Conservation (phyloP, 176 grass and related monocot genomes). For the Carex littledalei region DNA sequence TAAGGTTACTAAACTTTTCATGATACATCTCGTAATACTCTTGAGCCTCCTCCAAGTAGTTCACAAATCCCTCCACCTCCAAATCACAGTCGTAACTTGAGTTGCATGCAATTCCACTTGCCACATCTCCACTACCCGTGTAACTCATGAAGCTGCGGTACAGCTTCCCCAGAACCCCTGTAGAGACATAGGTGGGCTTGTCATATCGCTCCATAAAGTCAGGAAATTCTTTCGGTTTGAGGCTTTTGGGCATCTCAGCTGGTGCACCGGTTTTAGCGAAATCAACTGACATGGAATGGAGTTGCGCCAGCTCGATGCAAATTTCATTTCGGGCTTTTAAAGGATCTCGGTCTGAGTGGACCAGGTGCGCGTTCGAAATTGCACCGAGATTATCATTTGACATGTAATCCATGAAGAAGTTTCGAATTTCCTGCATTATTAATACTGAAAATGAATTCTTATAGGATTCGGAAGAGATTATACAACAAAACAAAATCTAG, state of each 20-base stretch:
- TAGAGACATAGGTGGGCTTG: constrained; percentile 48
- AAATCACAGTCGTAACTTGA: constrained; percentile 50
- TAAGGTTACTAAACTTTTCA: constrained; percentile 62
- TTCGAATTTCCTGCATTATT: constrained; percentile 82
- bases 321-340: constrained; percentile 59
- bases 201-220: constrained; percentile 92
- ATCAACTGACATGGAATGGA: constrained; percentile 92
- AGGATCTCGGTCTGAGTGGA: constrained; percentile 59
- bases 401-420: constrained; percentile 90
- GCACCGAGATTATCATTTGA: constrained; percentile 60
- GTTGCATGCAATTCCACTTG: background rate
- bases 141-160: constrained; percentile 35
- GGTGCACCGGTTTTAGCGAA: constrained; percentile 84
- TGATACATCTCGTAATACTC: constrained; percentile 46
- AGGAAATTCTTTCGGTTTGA: constrained; percentile 66
- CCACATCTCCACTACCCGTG: constrained; percentile 14
- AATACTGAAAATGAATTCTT: constrained; percentile 10
- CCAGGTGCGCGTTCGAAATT: constrained; percentile 75
- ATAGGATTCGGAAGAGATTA: background rate
- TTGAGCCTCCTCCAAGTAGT: constrained; percentile 47
- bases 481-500: background rate
- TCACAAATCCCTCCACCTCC: constrained; percentile 45
- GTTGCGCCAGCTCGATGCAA: constrained; percentile 65
- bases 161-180: constrained; percentile 60
- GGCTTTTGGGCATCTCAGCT: constrained; percentile 57